A percentile compares a stretch with the other conserved stretches of the same genome.
Evolutionary conservation across 768 basidiomycete species (phyloP).

Genomic region (Kwoniella shandongensis): DNA sequence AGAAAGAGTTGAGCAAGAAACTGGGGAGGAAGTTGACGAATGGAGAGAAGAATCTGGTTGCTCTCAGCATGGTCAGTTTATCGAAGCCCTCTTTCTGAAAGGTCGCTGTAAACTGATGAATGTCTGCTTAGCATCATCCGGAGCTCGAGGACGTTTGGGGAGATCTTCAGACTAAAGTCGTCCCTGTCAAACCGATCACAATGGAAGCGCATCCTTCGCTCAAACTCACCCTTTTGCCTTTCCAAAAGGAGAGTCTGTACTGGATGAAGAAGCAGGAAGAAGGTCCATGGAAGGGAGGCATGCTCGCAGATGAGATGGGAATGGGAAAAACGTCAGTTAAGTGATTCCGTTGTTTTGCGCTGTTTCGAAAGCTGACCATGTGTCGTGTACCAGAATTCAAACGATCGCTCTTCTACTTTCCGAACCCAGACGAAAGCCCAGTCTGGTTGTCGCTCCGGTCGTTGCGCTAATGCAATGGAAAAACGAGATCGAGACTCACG

Average conservation of each 20-base stretch:
- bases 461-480: conserved; percentile 78
- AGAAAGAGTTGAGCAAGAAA: conserved; percentile 58
- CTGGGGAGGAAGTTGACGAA: conserved; percentile 73
- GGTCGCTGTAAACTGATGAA: too few relatives aligned
- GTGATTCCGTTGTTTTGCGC: conserved; percentile 57
- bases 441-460: conserved; percentile 77
- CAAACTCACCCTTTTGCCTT: conserved; percentile 82
- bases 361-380: conserved; percentile 55
- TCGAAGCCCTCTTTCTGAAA: background rate
- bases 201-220: conserved; percentile 79
- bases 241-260: conserved; percentile 88
- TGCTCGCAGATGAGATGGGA: conserved; percentile 76
- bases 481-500: conserved; percentile 85
- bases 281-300: conserved; percentile 81
- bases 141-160: conserved; percentile 86
- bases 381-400: conserved; percentile 71
- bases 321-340: conserved; percentile 55
- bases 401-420: conserved; percentile 85
- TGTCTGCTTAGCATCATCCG: conserved; percentile 68
- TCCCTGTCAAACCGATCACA: conserved; percentile 65
- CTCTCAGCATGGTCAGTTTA: conserved; percentile 29
- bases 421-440: conserved; percentile 69
- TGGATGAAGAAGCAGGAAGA: conserved; percentile 97
- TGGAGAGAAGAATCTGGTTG: conserved; percentile 59
- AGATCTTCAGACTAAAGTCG: conserved; percentile 67